phyloP scores from a whole-genome alignment of 768 basidiomycete genomes.

The Boletus barrowsii region DNA sequence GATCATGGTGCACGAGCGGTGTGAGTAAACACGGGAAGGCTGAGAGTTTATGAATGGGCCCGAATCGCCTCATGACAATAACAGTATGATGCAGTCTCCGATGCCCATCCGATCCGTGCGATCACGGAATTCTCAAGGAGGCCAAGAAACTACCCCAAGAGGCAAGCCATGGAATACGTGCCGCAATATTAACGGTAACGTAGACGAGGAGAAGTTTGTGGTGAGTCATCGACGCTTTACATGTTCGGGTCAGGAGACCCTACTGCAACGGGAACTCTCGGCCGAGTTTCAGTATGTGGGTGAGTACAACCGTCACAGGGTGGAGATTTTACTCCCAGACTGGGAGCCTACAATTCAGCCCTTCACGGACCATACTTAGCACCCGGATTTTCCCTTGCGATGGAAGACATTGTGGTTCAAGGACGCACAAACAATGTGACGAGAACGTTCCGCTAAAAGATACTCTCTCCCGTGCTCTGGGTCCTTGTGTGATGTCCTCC shows the following conservation, averaged over 20 bases:
- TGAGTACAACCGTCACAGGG: not conserved
- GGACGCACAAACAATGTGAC: not conserved
- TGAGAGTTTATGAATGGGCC: slow-evolving; percentile 1
- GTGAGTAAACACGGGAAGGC: not conserved
- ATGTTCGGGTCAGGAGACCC: not conserved
- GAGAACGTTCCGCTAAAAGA: not conserved
- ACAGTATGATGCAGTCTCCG: not conserved
- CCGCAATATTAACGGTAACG: not conserved
- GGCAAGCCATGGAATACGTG: no score
- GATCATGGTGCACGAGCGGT: slow-evolving; percentile 10
- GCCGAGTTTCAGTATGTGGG: not conserved
- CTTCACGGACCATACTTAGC: no score
- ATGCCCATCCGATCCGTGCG: slow-evolving; percentile 1
- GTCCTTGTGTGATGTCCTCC: not conserved
- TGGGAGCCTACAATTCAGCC: no score
- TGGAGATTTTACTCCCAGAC: not conserved
- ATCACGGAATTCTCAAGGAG: not conserved
- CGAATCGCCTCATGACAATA: slow-evolving; percentile 5
- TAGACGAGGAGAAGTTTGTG: not conserved
- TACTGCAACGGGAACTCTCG: not conserved
- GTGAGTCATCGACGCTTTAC: not conserved
- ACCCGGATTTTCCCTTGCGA: not conserved
- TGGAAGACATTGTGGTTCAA: not conserved
- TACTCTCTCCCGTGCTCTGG: not conserved
- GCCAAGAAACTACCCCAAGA: not conserved